Conservation (phyloP, 352 stramenopile genomes). For the Elongisporangium undulatum region DNA sequence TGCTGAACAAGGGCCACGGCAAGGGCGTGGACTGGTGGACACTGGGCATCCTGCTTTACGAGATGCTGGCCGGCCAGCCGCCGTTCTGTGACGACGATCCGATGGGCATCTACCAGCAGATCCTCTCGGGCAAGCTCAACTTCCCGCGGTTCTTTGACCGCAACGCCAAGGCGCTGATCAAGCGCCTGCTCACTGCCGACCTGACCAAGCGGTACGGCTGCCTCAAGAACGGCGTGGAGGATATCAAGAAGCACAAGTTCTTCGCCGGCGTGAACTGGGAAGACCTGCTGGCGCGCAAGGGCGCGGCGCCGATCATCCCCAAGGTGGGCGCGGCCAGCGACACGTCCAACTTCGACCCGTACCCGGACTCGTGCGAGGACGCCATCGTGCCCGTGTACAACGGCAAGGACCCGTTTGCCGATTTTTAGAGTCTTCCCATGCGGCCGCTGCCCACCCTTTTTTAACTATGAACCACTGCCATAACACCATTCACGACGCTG, state of each 20-base stretch:
- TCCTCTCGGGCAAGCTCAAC: slow-evolving; percentile 92
- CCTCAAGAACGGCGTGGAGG: slow-evolving; percentile 92
- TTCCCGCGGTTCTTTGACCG: slow-evolving; percentile 95
- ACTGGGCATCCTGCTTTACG: slow-evolving; percentile 95
- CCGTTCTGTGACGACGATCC: slow-evolving; percentile 96
- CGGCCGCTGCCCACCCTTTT: slow-evolving; percentile 1
- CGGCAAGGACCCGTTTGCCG: slow-evolving; percentile 90
- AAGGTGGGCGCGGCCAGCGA: slow-evolving; percentile 89
- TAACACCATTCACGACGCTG: not conserved
- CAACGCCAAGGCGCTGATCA: slow-evolving; percentile 95
- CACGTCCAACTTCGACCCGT: slow-evolving; percentile 97
- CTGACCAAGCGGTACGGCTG: slow-evolving; percentile 97
- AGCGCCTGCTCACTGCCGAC: slow-evolving; percentile 94
- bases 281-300: slow-evolving; percentile 84
- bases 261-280: slow-evolving; percentile 92
- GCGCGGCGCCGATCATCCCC: slow-evolving; percentile 92
- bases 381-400: slow-evolving; percentile 90
- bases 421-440: slow-evolving; percentile 89
- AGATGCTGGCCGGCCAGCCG: slow-evolving; percentile 96
- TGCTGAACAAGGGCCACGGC: slow-evolving; percentile 87
- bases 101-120: slow-evolving; percentile 96
- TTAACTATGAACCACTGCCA: not conserved
- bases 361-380: slow-evolving; percentile 92
- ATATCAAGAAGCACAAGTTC: slow-evolving; percentile 98
- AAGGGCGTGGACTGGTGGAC: slow-evolving; percentile 96